Base-by-base conservation (phyloP, 2,329 filamentous ascomycete species). In the Epichloe uncinata region DNA sequence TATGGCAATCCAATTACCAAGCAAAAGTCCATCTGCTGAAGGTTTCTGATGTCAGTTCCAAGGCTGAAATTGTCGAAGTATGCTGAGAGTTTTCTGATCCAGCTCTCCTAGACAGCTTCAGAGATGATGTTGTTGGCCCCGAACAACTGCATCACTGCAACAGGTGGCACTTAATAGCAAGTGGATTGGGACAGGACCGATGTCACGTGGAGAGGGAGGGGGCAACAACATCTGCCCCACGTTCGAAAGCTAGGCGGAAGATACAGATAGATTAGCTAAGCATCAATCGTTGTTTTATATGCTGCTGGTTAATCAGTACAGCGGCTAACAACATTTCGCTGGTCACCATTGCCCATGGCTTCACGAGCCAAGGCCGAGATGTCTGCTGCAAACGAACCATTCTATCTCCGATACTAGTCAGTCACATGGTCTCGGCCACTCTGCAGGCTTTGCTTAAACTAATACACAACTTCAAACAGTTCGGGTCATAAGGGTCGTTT, bases 401-500 rank as follows among this genome's bases (percentile, higher is more conserved):
- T 98, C 66, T 98, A 98, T 63, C 73, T 98, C 58, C 84, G 93
- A 61, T 98, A 98, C 76, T 98, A 98, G 91, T 96, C 80, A 67
- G 85, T 67, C 36, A 57, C 35, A 42, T 49, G 41, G 58, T 54
- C 48, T 18, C 22, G 18, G 15, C 15, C 18, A 37, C 13, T 44
- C 38, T 42, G 4, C 11, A 5, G 38, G 18, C 37, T 18, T 37
- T 22, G 22, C 26, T 11, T n/a, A 16, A 44, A 30, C 50, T 55
- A 30, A 53, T 43, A 20, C 18, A 16, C 18, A 15, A 2, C 13
- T 35, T 34, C 7, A 42, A 18, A 60, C 65, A 97, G 91, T 75
- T 97, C 93, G 58, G 93, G 93, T 61, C 93, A 98, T 70, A 93
- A 89, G 69, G 93, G 93, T 63, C 86, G 91, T 57, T 96, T 97